Conservation (phyloP, 305 asterid species). For the Fraxinus paxiana region DNA sequence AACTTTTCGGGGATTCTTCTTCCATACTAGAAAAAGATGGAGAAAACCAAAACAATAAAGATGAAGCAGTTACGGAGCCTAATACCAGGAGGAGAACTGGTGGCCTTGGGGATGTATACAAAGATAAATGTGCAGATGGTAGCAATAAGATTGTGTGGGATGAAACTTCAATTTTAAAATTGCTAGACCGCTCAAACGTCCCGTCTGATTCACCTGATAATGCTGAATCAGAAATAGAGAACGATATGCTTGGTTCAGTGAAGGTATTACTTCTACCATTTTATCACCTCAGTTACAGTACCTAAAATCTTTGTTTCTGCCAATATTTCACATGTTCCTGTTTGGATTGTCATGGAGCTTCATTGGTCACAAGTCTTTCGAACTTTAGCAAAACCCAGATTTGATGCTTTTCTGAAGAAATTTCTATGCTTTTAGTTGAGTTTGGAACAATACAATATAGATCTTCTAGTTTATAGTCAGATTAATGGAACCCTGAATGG, state of each 20-base stretch:
- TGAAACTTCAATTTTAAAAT: slow-evolving; percentile 71
- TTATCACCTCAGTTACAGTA: neutral
- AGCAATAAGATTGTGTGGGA: slow-evolving; percentile 80
- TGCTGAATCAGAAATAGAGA: slow-evolving; percentile 69
- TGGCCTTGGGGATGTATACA: slow-evolving; percentile 92
- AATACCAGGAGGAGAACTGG: slow-evolving; percentile 72
- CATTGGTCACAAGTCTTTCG: neutral
- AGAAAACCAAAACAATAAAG: slow-evolving; percentile 47
- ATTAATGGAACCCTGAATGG: neutral
- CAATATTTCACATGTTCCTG: neutral
- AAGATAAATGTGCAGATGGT: slow-evolving; percentile 82
- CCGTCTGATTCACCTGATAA: slow-evolving; percentile 71
- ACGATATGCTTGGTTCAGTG: slow-evolving; percentile 95
- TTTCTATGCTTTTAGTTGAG: neutral
- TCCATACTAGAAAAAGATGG: slow-evolving; percentile 46
- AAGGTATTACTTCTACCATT: slow-evolving; percentile 47
- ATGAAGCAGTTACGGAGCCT: slow-evolving; percentile 53
- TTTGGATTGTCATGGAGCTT: neutral
- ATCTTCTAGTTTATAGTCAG: neutral
- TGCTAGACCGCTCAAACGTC: slow-evolving; percentile 84
- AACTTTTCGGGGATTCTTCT: slow-evolving; percentile 78
- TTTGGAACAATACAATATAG: neutral
- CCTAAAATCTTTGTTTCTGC: neutral
- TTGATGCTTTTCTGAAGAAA: neutral
- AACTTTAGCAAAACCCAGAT: neutral